phyloP scores from a whole-genome alignment of 1,284 basidiomycete species.

The Mycosarcoma maydis region DNA sequence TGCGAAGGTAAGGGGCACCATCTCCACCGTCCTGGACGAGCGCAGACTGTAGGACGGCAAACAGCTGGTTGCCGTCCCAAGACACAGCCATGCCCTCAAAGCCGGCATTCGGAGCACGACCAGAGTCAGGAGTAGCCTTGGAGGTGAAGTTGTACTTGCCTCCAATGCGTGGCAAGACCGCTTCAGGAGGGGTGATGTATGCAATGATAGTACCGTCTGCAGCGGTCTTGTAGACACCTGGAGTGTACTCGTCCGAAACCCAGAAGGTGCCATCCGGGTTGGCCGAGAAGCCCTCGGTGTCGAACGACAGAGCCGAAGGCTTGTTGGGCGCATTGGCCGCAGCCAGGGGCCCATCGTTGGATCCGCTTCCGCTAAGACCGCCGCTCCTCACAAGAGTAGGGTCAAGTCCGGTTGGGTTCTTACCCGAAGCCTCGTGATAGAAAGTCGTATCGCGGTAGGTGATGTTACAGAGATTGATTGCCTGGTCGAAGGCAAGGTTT shows the following conservation, averaged over 20 bases:
- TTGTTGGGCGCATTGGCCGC: slow-evolving; percentile 68
- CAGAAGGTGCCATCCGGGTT: slow-evolving; percentile 71
- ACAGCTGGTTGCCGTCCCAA: slow-evolving; percentile 71
- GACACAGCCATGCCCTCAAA: slow-evolving; percentile 76
- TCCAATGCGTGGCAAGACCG: slow-evolving; percentile 70
- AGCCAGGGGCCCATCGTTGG: slow-evolving; percentile 54
- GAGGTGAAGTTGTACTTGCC: slow-evolving; percentile 74
- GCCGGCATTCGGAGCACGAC: slow-evolving; percentile 71
- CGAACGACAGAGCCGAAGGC: slow-evolving; percentile 69
- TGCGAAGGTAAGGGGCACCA: slow-evolving; percentile 33
- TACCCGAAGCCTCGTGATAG: slow-evolving; percentile 70
- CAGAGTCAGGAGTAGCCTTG: slow-evolving; percentile 68
- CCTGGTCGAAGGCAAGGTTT: slow-evolving; percentile 72
- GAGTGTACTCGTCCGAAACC: slow-evolving; percentile 76
- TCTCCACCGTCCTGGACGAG: slow-evolving; percentile 74
- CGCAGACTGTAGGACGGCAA: slow-evolving; percentile 75
- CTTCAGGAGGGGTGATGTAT: slow-evolving; percentile 74
- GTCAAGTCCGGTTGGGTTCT: slow-evolving; percentile 75
- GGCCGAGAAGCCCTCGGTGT: slow-evolving; percentile 74
- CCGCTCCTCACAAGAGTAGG: slow-evolving; percentile 70
- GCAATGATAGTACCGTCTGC: slow-evolving; percentile 71
- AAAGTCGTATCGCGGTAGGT: slow-evolving; percentile 72
- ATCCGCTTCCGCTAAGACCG: slow-evolving; percentile 20
- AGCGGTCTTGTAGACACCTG: slow-evolving; percentile 75
- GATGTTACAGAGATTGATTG: slow-evolving; percentile 72